Conservation (phyloP, 2,329 filamentous ascomycete species). For the Cylindrodendrum hubeiense region DNA sequence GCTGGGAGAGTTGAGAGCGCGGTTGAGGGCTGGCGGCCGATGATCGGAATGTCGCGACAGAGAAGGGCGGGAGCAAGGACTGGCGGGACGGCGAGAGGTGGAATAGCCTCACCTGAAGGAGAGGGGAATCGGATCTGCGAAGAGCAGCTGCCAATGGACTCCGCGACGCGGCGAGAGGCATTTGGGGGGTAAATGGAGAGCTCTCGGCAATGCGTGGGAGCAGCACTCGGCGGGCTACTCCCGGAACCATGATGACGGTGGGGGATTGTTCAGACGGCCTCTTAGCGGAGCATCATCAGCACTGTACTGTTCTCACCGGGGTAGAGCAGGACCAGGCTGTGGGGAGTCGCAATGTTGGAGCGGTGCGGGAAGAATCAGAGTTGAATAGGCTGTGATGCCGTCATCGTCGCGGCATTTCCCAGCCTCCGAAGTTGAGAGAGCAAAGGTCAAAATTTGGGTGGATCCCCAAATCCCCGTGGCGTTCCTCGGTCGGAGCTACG, state of each 20-base stretch:
- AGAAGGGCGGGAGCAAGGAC: conserved; percentile 42
- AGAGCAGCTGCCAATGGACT: conserved; percentile 36
- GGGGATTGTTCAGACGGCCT: conserved; percentile 40
- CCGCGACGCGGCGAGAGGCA: conserved; percentile 37
- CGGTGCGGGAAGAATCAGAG: conserved; percentile 35
- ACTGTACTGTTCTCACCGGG: conserved; percentile 31
- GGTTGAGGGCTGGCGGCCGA: conserved; percentile 26
- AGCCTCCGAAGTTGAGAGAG: conserved; percentile 43
- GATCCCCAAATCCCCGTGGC: conserved; percentile 32
- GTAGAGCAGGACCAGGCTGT: conserved; percentile 17
- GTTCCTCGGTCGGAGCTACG: conserved; percentile 40
- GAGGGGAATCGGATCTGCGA: conserved; percentile 30
- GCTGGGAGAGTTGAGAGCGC: conserved; percentile 12
- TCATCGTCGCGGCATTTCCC: conserved; percentile 52
- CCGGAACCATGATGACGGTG: conserved; percentile 60
- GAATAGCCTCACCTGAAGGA: conserved; percentile 33
- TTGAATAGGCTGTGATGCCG: conserved; percentile 46
- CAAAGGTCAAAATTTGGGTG: conserved; percentile 39
- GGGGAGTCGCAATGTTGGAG: conserved; percentile 20
- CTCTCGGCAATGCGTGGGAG: conserved; percentile 59
- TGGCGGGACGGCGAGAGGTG: conserved; percentile 33
- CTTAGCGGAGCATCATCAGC: conserved; percentile 48
- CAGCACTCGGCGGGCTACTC: conserved; percentile 62
- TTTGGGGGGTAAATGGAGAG: conserved; percentile 41
- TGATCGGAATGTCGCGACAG: conserved; percentile 39